phyloP scores from a whole-genome alignment of 164 flowering plant species.

The Piper betle region DNA sequence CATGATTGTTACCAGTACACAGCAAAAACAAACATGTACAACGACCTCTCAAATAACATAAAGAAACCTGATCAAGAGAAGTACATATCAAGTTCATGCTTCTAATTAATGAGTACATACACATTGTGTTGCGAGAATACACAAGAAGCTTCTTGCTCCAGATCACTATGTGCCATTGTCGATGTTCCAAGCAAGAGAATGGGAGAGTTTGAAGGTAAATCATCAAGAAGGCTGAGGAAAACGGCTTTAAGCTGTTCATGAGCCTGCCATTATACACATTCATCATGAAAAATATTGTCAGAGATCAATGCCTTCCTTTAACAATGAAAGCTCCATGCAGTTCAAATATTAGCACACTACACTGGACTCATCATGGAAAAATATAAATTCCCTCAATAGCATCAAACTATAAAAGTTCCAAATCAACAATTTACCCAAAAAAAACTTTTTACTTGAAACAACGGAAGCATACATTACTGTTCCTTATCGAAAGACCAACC shows the following conservation, averaged over 20 bases:
- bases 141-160: slow-evolving; percentile 26
- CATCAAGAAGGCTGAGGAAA: slow-evolving; percentile 68
- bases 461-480: too few relatives aligned
- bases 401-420: too few relatives aligned
- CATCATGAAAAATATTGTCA: not conserved
- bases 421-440: too few relatives aligned
- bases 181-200: slow-evolving; percentile 76
- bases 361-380: too few relatives aligned
- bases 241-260: slow-evolving; percentile 96
- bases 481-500: too few relatives aligned
- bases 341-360: too few relatives aligned
- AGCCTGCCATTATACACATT: slow-evolving; percentile 43
- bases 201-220: slow-evolving; percentile 81
- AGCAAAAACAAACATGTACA: not conserved
- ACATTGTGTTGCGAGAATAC: slow-evolving; percentile 59
- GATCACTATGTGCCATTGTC: slow-evolving; percentile 25
- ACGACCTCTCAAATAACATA: not conserved
- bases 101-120: slow-evolving; percentile 37
- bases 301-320: not conserved
- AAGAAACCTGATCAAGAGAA: not conserved
- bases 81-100: not conserved
- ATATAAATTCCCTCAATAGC: too few relatives aligned
- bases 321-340: too few relatives aligned
- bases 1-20: too few relatives aligned
- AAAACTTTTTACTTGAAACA: too few relatives aligned